Conservation (phyloP, 768 basidiomycete species). For the Boletus sensibilis region DNA sequence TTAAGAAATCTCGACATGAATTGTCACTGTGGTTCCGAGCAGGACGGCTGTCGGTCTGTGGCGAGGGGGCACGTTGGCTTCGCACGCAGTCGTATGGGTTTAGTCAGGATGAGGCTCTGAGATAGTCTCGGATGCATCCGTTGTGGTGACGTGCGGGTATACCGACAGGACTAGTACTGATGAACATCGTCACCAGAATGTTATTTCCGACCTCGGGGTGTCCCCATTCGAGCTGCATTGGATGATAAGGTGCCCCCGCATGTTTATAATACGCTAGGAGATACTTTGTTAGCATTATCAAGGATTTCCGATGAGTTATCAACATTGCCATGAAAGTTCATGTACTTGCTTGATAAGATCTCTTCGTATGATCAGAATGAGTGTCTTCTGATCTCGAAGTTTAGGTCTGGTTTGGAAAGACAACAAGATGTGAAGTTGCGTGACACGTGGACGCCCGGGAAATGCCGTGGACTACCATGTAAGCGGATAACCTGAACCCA, state of each 20-base stretch:
- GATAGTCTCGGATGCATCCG: too few relatives aligned
- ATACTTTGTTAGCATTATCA: neutral
- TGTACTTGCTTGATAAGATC: neutral
- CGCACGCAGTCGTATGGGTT: neutral
- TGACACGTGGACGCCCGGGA: conserved; percentile 2
- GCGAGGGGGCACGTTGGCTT: conserved; percentile 19
- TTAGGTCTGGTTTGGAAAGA: too few relatives aligned
- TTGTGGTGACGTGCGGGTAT: neutral
- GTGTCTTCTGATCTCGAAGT: too few relatives aligned
- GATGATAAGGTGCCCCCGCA: neutral
- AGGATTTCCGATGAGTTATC: neutral
- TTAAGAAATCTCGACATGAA: conserved; percentile 1
- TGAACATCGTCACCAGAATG: neutral
- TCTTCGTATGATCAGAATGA: too few relatives aligned
- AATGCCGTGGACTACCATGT: conserved; percentile 10
- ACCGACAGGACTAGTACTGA: neutral
- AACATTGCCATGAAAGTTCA: neutral
- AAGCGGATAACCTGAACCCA: neutral
- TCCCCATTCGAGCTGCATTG: neutral
- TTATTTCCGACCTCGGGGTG: neutral
- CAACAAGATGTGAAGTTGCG: neutral
- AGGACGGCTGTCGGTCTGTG: conserved; percentile 12
- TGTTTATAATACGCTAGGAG: neutral
- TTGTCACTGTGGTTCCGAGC: neutral
- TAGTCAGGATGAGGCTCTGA: neutral